Percentiles rank a stretch among this genome's conserved stretches.
Evolutionary conservation across 106 monocot species (phyloP).

Genomic region (Amphibolis antarctica): DNA sequence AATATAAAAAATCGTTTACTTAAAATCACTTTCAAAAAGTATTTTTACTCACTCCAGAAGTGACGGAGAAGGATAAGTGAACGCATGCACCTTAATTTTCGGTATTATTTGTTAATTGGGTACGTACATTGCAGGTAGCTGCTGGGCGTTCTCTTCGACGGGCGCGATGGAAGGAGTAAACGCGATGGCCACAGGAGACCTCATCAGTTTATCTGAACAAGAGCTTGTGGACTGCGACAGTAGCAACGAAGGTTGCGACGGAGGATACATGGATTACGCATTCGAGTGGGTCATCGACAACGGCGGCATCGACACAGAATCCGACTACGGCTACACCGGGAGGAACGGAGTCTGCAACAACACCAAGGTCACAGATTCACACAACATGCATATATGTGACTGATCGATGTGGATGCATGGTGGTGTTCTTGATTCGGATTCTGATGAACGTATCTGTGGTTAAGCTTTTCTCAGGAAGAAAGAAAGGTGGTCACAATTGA

Average conservation of each 20-base stretch:
- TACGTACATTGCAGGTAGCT: constrained; percentile 14
- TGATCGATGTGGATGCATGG: too few species aligned
- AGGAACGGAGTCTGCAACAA: neutral
- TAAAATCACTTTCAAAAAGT: too few species aligned
- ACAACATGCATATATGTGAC: too few species aligned
- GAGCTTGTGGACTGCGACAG: constrained; percentile 70
- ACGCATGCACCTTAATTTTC: too few species aligned
- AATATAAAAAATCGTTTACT: too few species aligned
- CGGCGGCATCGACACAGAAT: constrained; percentile 42
- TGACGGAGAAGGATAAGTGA: too few species aligned
- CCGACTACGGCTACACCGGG: constrained; percentile 33
- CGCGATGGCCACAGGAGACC: constrained; percentile 42
- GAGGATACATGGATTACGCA: constrained; percentile 64
- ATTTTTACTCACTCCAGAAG: too few species aligned
- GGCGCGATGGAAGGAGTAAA: constrained; percentile 66
- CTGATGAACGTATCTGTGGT: neutral
- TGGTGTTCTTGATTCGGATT: too few species aligned
- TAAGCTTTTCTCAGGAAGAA: neutral
- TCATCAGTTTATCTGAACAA: constrained; percentile 57
- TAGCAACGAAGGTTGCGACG: constrained; percentile 51
- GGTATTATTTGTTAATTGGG: too few species aligned
- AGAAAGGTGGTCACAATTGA: neutral
- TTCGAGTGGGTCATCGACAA: constrained; percentile 58
- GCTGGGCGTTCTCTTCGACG: constrained; percentile 70
- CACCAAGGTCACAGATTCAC: neutral